Percentiles rank a stretch among this genome's conserved stretches.
Conservation (phyloP, 1,284 basidiomycete genomes). For the Melampsora occidentalis region DNA sequence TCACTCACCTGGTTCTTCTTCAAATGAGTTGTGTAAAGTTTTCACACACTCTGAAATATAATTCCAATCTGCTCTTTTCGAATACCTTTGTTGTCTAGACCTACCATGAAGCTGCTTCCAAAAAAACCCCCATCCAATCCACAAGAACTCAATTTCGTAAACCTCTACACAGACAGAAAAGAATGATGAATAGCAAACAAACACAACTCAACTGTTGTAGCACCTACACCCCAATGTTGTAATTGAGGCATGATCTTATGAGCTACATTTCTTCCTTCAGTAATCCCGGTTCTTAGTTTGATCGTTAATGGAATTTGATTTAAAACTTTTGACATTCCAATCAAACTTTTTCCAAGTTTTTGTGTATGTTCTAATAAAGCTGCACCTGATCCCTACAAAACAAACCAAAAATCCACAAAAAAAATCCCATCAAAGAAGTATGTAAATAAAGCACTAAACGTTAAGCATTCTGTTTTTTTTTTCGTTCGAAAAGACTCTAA, state of each 20-base stretch:
- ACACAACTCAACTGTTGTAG: constrained; percentile 66
- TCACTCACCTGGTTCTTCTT: constrained; percentile 17
- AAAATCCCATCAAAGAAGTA: constrained; percentile 45
- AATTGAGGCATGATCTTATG: constrained; percentile 88
- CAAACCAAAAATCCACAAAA: constrained; percentile 47
- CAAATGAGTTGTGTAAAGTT: constrained; percentile 73
- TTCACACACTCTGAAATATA: constrained; percentile 45
- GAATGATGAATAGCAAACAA: not conserved
- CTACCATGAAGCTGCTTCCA: constrained; percentile 72
- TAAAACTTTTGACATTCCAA: constrained; percentile 86
- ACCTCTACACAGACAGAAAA: not conserved
- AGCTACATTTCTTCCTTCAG: constrained; percentile 62
- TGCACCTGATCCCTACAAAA: constrained; percentile 53
- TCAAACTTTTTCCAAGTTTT: constrained; percentile 78
- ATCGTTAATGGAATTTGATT: constrained; percentile 93
- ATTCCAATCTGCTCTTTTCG: constrained; percentile 52
- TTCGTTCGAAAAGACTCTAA: no score
- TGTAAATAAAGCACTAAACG: not conserved
- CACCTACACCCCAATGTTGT: constrained; percentile 68
- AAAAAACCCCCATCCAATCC: no score
- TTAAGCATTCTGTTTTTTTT: not conserved
- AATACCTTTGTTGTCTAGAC: constrained; percentile 52
- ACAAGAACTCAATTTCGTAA: not conserved
- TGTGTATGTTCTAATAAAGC: constrained; percentile 76
- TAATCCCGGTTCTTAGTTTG: constrained; percentile 84